phyloP scores from a whole-genome alignment of 1,284 basidiomycete genomes.

The Austropuccinia psidii region DNA sequence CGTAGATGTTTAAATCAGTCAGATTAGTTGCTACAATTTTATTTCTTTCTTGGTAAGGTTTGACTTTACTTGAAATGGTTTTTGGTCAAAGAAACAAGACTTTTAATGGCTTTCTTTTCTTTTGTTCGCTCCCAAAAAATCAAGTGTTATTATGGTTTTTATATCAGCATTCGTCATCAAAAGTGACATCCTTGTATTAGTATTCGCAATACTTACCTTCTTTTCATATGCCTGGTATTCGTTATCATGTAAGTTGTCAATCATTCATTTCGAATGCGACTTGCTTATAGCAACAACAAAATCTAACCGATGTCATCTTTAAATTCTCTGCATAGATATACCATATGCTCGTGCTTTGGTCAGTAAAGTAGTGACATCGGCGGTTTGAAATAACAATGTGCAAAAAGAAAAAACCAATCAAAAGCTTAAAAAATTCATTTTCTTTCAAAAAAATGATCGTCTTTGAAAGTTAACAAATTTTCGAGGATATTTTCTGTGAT shows the following conservation, averaged over 20 bases:
- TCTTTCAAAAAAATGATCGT: too few relatives aligned
- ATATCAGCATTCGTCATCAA: slow-evolving; percentile 21
- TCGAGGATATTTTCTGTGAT: too few relatives aligned
- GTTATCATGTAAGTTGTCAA: slow-evolving; percentile 17
- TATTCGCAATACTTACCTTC: slow-evolving; percentile 29
- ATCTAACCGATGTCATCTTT: neutral
- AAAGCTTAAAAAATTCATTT: too few relatives aligned
- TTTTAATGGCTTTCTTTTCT: slow-evolving; percentile 39
- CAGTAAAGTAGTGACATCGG: slow-evolving; percentile 20
- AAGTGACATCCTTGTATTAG: slow-evolving; percentile 19
- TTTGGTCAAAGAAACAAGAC: neutral
- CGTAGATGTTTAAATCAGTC: slow-evolving; percentile 85
- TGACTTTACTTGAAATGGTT: slow-evolving; percentile 39
- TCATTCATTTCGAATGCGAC: neutral
- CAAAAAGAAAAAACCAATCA: too few relatives aligned
- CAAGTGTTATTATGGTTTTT: slow-evolving; percentile 35
- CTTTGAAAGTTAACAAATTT: too few relatives aligned
- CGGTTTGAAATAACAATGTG: slow-evolving; percentile 23
- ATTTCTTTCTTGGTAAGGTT: slow-evolving; percentile 57
- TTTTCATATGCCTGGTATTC: slow-evolving; percentile 36
- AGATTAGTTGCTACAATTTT: slow-evolving; percentile 74
- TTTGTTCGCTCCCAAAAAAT: neutral
- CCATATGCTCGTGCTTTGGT: slow-evolving; percentile 31
- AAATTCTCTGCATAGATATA: slow-evolving; percentile 2
- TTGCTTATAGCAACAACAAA: neutral